Conservation (phyloP, 139 green algal genomes). For the Chlamydomonas eustigma region DNA sequence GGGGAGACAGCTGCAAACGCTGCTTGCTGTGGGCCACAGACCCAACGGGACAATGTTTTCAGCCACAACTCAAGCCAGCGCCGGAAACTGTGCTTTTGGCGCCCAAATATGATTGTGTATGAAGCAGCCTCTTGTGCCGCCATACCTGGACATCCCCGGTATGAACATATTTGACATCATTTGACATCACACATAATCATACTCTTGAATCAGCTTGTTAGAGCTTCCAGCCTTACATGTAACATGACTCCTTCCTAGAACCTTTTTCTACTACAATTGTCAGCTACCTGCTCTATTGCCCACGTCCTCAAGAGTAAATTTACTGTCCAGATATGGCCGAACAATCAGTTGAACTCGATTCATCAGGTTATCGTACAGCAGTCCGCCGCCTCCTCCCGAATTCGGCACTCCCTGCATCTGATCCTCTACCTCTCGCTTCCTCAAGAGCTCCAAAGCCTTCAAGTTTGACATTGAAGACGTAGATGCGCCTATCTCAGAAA, state of each 20-base stretch:
- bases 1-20: slow-evolving; percentile 60
- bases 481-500: neutral
- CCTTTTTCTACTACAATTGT: neutral
- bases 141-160: no score
- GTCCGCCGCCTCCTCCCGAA: no score
- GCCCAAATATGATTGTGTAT: slow-evolving; percentile 13
- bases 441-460: neutral
- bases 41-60: slow-evolving; percentile 42
- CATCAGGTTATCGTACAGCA: neutral
- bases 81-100: slow-evolving; percentile 46
- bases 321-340: slow-evolving; percentile 39
- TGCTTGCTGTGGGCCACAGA: slow-evolving; percentile 21
- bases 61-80: slow-evolving; percentile 78
- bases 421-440: neutral
- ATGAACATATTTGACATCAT: no score
- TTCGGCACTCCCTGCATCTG: no score
- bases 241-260: no score
- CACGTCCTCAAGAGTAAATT: slow-evolving; percentile 11
- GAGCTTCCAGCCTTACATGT: no score
- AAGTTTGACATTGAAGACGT: no score
- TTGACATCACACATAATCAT: no score
- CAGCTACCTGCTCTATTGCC: neutral
- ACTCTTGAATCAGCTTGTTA: no score
- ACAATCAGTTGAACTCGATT: slow-evolving; percentile 32
- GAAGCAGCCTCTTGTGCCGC: no score